Conservation (phyloP, 768 basidiomycete genomes). For the Lentinula edodes region DNA sequence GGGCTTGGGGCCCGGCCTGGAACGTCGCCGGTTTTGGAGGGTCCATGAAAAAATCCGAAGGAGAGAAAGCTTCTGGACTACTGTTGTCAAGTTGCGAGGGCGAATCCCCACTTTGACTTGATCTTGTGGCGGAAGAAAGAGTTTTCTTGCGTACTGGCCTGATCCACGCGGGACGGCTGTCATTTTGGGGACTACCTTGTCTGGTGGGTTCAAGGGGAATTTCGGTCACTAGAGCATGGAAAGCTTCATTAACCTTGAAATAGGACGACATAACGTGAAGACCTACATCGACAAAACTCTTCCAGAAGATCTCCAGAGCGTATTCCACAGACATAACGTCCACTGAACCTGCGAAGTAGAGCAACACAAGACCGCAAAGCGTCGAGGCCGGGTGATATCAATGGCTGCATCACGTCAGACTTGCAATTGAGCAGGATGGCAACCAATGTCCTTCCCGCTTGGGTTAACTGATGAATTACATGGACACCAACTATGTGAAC, state of each 20-base stretch:
- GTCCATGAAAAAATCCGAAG: conserved; percentile 58
- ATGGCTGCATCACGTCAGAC: conserved; percentile 63
- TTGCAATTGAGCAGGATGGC: conserved; percentile 87
- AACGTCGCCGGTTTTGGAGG: conserved; percentile 16
- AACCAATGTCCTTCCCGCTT: conserved; percentile 86
- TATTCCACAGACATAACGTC: conserved; percentile 87
- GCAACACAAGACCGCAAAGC: conserved; percentile 85
- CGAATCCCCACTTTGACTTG: conserved; percentile 38
- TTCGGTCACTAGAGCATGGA: conserved; percentile 53
- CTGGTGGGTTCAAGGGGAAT: conserved; percentile 76
- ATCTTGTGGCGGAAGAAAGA: conserved; percentile 32
- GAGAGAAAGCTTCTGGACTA: conserved; percentile 64
- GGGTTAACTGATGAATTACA: conserved; percentile 92
- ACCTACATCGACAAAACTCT: conserved; percentile 83
- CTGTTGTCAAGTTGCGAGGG: conserved; percentile 42
- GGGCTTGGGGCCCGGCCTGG: neutral
- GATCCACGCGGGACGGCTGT: conserved; percentile 77
- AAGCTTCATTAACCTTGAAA: conserved; percentile 3
- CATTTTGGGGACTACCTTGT: conserved; percentile 43
- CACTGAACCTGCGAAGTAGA: conserved; percentile 83
- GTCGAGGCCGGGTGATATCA: conserved; percentile 80
- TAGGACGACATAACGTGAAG: neutral
- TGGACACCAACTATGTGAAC: conserved; percentile 76
- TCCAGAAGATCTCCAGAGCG: conserved; percentile 91
- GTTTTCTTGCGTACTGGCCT: conserved; percentile 82